Conservation (phyloP, 306 rosid genomes). For the Rubus parviflorus region DNA sequence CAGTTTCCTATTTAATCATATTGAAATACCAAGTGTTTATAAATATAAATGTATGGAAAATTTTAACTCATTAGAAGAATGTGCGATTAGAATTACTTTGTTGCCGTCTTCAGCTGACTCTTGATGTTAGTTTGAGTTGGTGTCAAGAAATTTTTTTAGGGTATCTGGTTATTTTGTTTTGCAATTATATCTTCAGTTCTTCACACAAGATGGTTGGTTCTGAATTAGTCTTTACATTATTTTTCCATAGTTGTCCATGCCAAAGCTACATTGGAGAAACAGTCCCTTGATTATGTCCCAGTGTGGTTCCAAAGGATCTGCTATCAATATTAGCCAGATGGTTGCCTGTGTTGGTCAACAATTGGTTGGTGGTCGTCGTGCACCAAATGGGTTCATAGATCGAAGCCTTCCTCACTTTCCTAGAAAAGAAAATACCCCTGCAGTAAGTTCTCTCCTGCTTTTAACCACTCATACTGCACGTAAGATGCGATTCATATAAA, state of each 20-base stretch:
- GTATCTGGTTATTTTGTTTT: constrained; percentile 12
- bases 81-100: not conserved
- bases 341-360: constrained; percentile 97
- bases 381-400: constrained; percentile 88
- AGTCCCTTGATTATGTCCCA: constrained; percentile 98
- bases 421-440: constrained; percentile 68
- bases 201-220: not conserved
- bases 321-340: constrained; percentile 91
- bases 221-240: constrained; percentile 6
- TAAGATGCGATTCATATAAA: not conserved
- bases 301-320: constrained; percentile 98
- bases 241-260: constrained; percentile 67
- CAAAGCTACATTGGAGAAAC: constrained; percentile 86
- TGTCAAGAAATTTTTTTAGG: not conserved
- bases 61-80: not conserved
- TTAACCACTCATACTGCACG: not conserved
- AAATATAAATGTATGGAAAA: not conserved
- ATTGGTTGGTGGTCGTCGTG: constrained; percentile 90
- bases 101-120: not conserved
- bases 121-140: not conserved
- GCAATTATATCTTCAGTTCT: constrained; percentile 9
- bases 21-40: not conserved
- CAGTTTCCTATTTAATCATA: constrained; percentile 17
- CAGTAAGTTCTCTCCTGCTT: constrained; percentile 48
- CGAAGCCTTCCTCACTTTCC: constrained; percentile 98